Evolutionary conservation across 257 asterid genomes (phyloP).

Genomic region (Solanum piurae): DNA sequence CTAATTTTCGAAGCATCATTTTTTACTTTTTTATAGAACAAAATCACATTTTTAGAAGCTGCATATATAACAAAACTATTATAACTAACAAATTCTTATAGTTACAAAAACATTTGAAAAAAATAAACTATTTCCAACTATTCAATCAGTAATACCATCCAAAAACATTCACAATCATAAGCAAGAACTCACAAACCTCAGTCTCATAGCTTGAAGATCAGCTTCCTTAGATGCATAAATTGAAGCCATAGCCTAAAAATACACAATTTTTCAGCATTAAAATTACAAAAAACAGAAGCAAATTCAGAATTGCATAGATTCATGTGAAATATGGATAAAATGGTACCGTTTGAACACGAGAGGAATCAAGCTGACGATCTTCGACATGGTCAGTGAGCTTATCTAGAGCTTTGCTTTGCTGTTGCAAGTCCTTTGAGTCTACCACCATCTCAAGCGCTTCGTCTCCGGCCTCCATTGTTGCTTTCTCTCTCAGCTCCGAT

Average conservation of each 20-base stretch:
- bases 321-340: background rate
- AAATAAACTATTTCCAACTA: background rate
- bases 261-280: background rate
- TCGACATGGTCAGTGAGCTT: constrained; percentile 96
- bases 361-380: constrained; percentile 97
- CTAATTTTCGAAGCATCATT: constrained; percentile 5
- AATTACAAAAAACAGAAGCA: background rate
- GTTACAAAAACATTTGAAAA: background rate
- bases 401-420: constrained; percentile 93
- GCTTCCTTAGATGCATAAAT: constrained; percentile 80
- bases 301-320: background rate
- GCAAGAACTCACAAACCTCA: constrained; percentile 36
- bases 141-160: background rate
- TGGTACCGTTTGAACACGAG: constrained; percentile 79
- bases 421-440: constrained; percentile 91
- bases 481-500: background rate
- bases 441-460: constrained; percentile 52
- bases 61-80: background rate
- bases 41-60: background rate
- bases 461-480: constrained; percentile 64
- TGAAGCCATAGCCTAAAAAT: constrained; percentile 93
- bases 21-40: background rate
- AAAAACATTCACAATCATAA: background rate
- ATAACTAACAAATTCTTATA: background rate
- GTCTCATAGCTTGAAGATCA: constrained; percentile 82